A percentile compares a stretch with the other conserved stretches of the same genome.
Conservation (phyloP, 148 eudicot genomes). For the Cornus suecica region DNA sequence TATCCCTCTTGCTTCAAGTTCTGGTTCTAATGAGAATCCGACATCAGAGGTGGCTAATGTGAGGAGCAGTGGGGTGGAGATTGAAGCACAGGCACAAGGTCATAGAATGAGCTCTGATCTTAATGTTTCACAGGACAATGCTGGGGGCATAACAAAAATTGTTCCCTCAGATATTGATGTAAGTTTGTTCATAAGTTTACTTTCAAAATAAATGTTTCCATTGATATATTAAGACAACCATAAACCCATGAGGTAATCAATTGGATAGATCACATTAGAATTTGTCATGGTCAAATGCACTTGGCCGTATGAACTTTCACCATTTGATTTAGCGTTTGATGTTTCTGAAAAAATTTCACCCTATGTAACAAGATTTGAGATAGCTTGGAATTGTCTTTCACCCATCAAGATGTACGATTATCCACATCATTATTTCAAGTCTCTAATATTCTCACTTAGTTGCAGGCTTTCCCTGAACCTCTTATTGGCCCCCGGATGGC, state of each 20-base stretch:
- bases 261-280: background rate
- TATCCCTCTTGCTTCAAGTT: conserved; percentile 47
- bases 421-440: too few species aligned
- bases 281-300: background rate
- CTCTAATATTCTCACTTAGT: too few species aligned
- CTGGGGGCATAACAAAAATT: conserved; percentile 82
- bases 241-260: background rate
- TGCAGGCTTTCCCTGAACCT: background rate
- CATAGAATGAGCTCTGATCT: conserved; percentile 40
- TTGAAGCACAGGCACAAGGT: conserved; percentile 41
- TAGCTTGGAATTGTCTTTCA: background rate
- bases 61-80: conserved; percentile 33
- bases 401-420: too few species aligned
- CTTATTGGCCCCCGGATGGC: too few species aligned
- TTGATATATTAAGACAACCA: background rate
- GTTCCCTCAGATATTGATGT: conserved; percentile 82
- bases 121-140: conserved; percentile 54
- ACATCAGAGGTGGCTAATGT: conserved; percentile 25
- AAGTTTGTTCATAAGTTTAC: conserved; percentile 20
- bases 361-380: background rate
- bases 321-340: background rate
- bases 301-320: background rate
- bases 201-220: background rate
- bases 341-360: background rate
- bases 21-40: conserved; percentile 43